Conservation (phyloP, 2,329 filamentous ascomycete species). For the Colletotrichum sidae region DNA sequence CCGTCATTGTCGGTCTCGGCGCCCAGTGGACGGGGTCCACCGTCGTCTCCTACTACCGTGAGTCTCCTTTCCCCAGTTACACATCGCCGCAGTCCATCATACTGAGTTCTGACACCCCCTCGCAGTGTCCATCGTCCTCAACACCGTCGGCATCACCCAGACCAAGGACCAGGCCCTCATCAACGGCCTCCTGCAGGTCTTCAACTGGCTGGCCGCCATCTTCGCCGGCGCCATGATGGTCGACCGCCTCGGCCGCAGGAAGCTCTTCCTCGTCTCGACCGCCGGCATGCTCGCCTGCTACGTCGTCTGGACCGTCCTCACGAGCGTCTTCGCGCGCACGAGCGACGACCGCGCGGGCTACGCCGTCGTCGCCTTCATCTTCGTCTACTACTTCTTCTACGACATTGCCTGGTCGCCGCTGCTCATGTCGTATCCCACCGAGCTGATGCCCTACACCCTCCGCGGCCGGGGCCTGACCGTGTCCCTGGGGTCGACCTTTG, state of each 20-base stretch:
- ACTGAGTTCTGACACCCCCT: too few relatives aligned
- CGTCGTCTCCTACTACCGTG: slow-evolving; percentile 51
- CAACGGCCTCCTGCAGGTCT: slow-evolving; percentile 46
- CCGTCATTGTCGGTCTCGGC: slow-evolving; percentile 42
- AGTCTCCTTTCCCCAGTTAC: not conserved
- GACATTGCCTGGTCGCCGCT: slow-evolving; percentile 37
- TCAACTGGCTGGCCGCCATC: slow-evolving; percentile 29
- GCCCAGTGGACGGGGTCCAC: slow-evolving; percentile 45
- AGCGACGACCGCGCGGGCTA: slow-evolving; percentile 36
- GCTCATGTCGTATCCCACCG: slow-evolving; percentile 35
- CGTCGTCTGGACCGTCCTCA: slow-evolving; percentile 42
- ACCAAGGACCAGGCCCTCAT: slow-evolving; percentile 52
- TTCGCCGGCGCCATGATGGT: slow-evolving; percentile 53
- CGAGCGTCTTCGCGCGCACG: slow-evolving; percentile 15
- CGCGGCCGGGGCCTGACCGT: slow-evolving; percentile 38
- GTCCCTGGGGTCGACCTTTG: slow-evolving; percentile 36
- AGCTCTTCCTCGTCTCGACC: slow-evolving; percentile 57
- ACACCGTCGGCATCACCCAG: slow-evolving; percentile 45
- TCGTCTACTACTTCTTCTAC: slow-evolving; percentile 39
- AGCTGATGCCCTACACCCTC: slow-evolving; percentile 38
- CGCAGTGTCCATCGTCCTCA: slow-evolving; percentile 42
- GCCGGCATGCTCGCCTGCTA: slow-evolving; percentile 42
- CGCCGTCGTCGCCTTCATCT: slow-evolving; percentile 37
- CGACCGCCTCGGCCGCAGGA: slow-evolving; percentile 53
- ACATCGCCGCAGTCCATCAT: too few relatives aligned